Conservation (phyloP, 768 basidiomycete genomes). For the Suillus subalutaceus region DNA sequence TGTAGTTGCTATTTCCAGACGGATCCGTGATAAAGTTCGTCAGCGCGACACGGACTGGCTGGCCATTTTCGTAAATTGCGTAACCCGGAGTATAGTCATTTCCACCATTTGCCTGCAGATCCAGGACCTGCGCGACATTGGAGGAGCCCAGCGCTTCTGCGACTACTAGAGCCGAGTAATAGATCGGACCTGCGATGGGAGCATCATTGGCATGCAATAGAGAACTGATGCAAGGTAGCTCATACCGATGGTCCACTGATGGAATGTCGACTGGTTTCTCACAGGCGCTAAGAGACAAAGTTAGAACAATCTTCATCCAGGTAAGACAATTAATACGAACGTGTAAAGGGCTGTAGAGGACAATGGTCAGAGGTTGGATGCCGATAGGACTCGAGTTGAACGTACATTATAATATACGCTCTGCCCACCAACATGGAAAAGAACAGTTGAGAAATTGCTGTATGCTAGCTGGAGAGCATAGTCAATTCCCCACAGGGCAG, state of each 20-base stretch:
- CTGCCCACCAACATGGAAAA: constrained; percentile 63
- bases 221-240: neutral
- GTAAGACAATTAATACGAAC: constrained; percentile 17
- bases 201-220: neutral
- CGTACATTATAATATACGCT: constrained; percentile 66
- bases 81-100: constrained; percentile 58
- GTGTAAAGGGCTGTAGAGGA: constrained; percentile 40
- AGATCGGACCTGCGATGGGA: constrained; percentile 47
- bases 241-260: constrained; percentile 66
- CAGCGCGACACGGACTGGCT: constrained; percentile 61
- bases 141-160: constrained; percentile 73
- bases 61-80: constrained; percentile 73
- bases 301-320: neutral
- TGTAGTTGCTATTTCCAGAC: constrained; percentile 55
- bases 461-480: constrained; percentile 55
- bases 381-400: constrained; percentile 7
- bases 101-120: constrained; percentile 56
- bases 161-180: constrained; percentile 72
- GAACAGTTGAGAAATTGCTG: constrained; percentile 45
- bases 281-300: constrained; percentile 46
- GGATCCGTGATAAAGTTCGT: constrained; percentile 75
- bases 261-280: constrained; percentile 56
- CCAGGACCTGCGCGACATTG: constrained; percentile 66
- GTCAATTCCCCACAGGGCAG: constrained; percentile 56
- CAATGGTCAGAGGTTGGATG: constrained; percentile 4